Conservation (phyloP, 495 filamentous ascomycete genomes). For the Massariosphaeria phaeospora region DNA sequence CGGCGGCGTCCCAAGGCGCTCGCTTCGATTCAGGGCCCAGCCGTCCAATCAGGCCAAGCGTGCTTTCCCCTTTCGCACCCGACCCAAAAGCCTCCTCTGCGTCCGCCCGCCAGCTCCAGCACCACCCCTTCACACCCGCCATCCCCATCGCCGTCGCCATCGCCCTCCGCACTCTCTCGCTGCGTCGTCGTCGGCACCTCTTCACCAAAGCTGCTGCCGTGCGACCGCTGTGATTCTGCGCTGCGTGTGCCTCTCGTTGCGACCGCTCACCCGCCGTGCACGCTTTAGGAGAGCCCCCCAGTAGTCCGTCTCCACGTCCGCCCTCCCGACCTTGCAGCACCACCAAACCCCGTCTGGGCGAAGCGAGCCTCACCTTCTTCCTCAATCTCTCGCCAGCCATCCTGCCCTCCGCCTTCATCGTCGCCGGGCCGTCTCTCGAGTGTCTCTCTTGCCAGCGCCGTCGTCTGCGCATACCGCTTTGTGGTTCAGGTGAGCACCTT, state of each 20-base stretch:
- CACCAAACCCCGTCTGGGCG: constrained; percentile 7
- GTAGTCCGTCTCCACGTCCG: neutral
- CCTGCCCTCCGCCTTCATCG: constrained; percentile 4
- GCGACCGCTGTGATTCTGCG: neutral
- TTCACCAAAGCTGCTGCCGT: constrained; percentile 13
- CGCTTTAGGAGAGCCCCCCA: neutral
- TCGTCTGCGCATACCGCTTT: neutral
- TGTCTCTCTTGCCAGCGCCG: neutral
- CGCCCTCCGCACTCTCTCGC: neutral
- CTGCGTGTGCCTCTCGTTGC: constrained; percentile 8
- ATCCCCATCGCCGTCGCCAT: neutral
- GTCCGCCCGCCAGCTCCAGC: neutral
- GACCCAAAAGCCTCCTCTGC: constrained; percentile 6
- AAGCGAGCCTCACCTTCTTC: constrained; percentile 22
- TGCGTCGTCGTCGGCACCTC: neutral
- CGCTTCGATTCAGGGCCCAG: neutral
- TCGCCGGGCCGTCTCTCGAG: neutral
- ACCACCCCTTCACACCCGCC: neutral
- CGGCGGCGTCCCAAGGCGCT: neutral
- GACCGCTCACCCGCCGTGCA: neutral
- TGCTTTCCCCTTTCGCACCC: constrained; percentile 11
- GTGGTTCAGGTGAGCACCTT: constrained; percentile 20
- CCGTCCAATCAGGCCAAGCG: constrained; percentile 8
- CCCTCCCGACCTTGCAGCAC: constrained; percentile 5
- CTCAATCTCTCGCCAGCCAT: constrained; percentile 5